Conservation (phyloP, 108 stramenopile species). For the Nitzschia sp. region DNA sequence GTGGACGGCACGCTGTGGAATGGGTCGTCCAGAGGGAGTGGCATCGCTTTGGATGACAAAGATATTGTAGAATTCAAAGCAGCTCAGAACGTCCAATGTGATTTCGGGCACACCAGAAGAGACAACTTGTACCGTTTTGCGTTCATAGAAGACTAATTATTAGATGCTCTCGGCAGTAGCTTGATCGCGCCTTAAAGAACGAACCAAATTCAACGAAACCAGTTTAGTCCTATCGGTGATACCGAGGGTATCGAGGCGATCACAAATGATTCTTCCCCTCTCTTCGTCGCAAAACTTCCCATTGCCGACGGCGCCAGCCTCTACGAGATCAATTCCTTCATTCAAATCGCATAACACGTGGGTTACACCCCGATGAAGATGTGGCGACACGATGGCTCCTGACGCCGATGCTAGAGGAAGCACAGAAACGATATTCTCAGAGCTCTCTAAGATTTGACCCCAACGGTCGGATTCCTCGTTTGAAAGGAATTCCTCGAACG, state of each 20-base stretch:
- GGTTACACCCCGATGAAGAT: slow-evolving; percentile 61
- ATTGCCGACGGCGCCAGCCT: not conserved
- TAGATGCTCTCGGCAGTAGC: not conserved
- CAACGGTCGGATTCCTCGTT: slow-evolving; percentile 27
- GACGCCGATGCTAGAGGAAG: slow-evolving; percentile 52
- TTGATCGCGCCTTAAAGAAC: not conserved
- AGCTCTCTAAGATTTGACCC: slow-evolving; percentile 17
- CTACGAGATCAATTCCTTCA: not conserved
- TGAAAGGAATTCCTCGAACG: slow-evolving; percentile 5
- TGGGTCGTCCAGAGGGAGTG: too few species aligned
- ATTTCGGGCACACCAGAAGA: not conserved
- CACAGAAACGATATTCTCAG: slow-evolving; percentile 34
- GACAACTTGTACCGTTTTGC: not conserved
- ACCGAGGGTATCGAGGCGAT: not conserved
- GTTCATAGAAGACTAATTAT: not conserved
- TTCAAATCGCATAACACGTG: slow-evolving; percentile 59
- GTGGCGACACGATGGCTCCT: slow-evolving; percentile 52
- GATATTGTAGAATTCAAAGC: too few species aligned
- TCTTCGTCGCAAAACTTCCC: not conserved
- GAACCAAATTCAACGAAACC: slow-evolving; percentile 35
- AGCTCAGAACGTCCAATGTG: too few species aligned
- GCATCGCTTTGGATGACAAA: too few species aligned
- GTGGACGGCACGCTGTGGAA: too few species aligned
- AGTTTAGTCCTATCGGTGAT: slow-evolving; percentile 9
- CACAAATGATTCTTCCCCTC: not conserved